Conservation (phyloP, 352 stramenopile species). For the Globisporangium paroecandrum region DNA sequence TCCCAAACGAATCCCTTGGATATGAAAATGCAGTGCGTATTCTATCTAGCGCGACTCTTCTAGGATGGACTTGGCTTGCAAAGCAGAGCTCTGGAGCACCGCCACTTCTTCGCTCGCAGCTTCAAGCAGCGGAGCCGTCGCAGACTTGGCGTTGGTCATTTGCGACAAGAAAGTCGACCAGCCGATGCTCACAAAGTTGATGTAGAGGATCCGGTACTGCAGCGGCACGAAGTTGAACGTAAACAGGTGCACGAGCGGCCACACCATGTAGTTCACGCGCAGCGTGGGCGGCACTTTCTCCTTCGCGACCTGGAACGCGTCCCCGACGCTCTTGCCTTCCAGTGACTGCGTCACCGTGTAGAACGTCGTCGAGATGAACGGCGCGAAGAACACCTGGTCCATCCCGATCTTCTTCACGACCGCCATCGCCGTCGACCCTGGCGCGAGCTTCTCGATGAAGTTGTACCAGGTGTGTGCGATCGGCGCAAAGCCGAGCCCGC, state of each 20-base stretch:
- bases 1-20: background rate
- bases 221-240: constrained; percentile 49
- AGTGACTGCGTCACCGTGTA: constrained; percentile 40
- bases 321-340: constrained; percentile 30
- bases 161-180: constrained; percentile 50
- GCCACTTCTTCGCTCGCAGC: constrained; percentile 1
- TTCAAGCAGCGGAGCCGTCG: background rate
- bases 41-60: constrained; percentile 9
- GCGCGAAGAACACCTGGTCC: constrained; percentile 45
- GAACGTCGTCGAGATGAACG: constrained; percentile 36
- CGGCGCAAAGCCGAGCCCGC: constrained; percentile 80
- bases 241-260: constrained; percentile 42
- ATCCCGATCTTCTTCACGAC: constrained; percentile 40
- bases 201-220: constrained; percentile 51
- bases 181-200: constrained; percentile 46
- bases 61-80: constrained; percentile 8
- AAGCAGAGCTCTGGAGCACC: background rate
- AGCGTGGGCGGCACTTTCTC: constrained; percentile 37
- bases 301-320: constrained; percentile 33
- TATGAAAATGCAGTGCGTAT: background rate
- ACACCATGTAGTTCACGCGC: constrained; percentile 44
- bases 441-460: constrained; percentile 60
- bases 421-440: constrained; percentile 21
- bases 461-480: constrained; percentile 90
- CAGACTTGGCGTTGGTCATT: constrained; percentile 32